phyloP scores from a whole-genome alignment of 1,139 yeast genomes.

The Protomyces inundatus region DNA sequence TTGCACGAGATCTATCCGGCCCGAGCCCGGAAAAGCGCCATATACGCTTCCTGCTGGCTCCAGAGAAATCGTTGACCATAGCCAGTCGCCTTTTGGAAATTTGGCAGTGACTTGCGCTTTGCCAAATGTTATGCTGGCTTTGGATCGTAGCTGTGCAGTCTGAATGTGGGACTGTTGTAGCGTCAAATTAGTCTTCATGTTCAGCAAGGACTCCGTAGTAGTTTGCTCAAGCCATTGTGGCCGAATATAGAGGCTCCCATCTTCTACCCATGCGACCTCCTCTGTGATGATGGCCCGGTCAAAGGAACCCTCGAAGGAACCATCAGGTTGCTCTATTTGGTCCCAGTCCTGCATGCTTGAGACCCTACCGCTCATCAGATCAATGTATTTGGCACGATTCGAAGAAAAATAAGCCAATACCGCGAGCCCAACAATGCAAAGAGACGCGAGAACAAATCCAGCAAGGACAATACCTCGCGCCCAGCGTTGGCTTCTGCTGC shows the following conservation, averaged over 20 bases:
- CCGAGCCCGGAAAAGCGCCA: slow-evolving; percentile 32
- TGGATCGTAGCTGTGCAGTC: slow-evolving; percentile 30
- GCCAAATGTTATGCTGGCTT: slow-evolving; percentile 27
- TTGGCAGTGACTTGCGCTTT: slow-evolving; percentile 31
- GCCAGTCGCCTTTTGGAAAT: slow-evolving; percentile 31
- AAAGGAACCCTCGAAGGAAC: slow-evolving; percentile 30
- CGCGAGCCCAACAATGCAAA: slow-evolving; percentile 9
- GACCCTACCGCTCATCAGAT: slow-evolving; percentile 8
- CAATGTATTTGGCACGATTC: slow-evolving; percentile 10
- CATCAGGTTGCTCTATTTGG: slow-evolving; percentile 29
- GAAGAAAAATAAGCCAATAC: slow-evolving; percentile 27
- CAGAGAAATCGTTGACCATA: slow-evolving; percentile 32
- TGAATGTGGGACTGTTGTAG: slow-evolving; percentile 27
- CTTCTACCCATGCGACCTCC: slow-evolving; percentile 28
- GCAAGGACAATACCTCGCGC: slow-evolving; percentile 4
- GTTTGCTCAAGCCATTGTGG: slow-evolving; percentile 27
- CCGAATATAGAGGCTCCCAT: slow-evolving; percentile 27
- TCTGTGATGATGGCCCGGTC: slow-evolving; percentile 27
- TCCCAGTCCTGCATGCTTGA: slow-evolving; percentile 22
- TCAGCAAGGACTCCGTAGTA: slow-evolving; percentile 26
- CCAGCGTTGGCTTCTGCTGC: slow-evolving; percentile 3
- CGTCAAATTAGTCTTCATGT: slow-evolving; percentile 24
- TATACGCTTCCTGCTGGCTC: slow-evolving; percentile 28
- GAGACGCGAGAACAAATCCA: background rate
- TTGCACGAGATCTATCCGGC: slow-evolving; percentile 31